Conservation (phyloP, 2,329 filamentous ascomycete genomes). For the Fusarium metavorans region DNA sequence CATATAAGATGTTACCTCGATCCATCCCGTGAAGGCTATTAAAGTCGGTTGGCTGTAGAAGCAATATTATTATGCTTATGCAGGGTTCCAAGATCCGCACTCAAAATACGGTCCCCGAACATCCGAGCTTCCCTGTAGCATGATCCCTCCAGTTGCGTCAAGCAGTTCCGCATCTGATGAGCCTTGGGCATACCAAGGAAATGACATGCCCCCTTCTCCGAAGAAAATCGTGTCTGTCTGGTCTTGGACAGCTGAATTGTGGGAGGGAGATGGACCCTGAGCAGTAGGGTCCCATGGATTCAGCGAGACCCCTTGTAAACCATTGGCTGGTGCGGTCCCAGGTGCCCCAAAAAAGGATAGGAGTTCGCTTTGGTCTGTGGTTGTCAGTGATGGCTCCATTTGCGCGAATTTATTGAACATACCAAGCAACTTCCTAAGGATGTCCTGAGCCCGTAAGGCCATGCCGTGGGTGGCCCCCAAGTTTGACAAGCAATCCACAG, state of each 20-base stretch:
- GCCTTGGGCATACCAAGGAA: constrained; percentile 4
- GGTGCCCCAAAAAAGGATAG: not conserved
- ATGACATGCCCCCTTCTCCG: constrained; percentile 3
- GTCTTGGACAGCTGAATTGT: not conserved
- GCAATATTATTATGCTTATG: not conserved
- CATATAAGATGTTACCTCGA: not conserved
- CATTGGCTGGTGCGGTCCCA: not conserved
- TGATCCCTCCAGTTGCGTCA: constrained; percentile 15
- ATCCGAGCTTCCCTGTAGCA: constrained; percentile 14
- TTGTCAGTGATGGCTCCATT: not conserved
- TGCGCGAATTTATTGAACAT: not conserved
- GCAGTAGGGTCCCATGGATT: not conserved
- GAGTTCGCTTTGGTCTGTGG: not conserved
- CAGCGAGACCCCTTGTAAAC: not conserved
- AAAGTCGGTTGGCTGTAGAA: not conserved
- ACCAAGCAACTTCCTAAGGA: constrained; percentile 20
- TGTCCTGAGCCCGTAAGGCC: constrained; percentile 22
- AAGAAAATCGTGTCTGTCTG: constrained; percentile 6
- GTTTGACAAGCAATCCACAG: constrained; percentile 11
- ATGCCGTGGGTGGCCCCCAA: constrained; percentile 19
- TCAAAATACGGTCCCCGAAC: not conserved
- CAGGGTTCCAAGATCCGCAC: constrained; percentile 7
- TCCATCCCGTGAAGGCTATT: not conserved
- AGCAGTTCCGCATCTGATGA: constrained; percentile 12
- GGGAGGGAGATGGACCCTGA: not conserved